phyloP scores from a whole-genome alignment of 768 basidiomycete species.

The Cystofilobasidium capitatum region DNA sequence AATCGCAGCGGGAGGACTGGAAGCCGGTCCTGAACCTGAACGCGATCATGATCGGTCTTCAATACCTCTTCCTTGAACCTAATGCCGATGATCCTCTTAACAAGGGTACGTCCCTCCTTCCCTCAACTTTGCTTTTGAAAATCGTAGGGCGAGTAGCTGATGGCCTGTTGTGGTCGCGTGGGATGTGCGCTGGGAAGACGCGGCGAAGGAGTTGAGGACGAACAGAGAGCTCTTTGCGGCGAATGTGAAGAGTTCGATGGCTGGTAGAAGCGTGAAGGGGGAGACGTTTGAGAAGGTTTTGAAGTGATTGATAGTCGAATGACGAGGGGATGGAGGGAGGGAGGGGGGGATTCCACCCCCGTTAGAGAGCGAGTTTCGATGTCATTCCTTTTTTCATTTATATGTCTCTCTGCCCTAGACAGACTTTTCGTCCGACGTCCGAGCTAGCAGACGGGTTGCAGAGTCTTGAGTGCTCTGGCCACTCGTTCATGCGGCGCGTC shows the following conservation, averaged over 20 bases:
- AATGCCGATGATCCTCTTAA: conserved; percentile 98
- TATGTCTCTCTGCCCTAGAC: no score
- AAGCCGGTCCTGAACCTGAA: conserved; percentile 96
- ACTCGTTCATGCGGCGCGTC: no score
- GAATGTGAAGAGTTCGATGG: conserved; percentile 82
- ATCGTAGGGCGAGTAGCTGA: neutral
- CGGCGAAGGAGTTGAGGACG: conserved; percentile 84
- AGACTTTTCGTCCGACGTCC: no score
- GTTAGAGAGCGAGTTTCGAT: no score
- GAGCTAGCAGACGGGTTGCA: no score
- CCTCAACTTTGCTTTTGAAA: neutral
- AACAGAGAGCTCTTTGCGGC: conserved; percentile 70
- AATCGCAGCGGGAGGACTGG: conserved; percentile 91
- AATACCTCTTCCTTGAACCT: conserved; percentile 96
- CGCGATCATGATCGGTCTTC: conserved; percentile 86
- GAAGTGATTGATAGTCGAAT: conserved; percentile 17
- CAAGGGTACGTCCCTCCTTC: conserved; percentile 57
- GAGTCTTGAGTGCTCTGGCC: no score
- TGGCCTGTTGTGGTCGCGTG: neutral
- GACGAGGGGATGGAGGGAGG: no score
- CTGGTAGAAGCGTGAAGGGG: conserved; percentile 66
- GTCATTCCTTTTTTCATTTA: no score
- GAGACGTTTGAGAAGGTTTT: conserved; percentile 67
- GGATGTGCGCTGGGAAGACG: conserved; percentile 66
- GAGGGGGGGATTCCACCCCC: no score